Evolutionary conservation across 2,329 filamentous ascomycete genomes (phyloP).

Genomic region (Simplicillium aogashimaense): DNA sequence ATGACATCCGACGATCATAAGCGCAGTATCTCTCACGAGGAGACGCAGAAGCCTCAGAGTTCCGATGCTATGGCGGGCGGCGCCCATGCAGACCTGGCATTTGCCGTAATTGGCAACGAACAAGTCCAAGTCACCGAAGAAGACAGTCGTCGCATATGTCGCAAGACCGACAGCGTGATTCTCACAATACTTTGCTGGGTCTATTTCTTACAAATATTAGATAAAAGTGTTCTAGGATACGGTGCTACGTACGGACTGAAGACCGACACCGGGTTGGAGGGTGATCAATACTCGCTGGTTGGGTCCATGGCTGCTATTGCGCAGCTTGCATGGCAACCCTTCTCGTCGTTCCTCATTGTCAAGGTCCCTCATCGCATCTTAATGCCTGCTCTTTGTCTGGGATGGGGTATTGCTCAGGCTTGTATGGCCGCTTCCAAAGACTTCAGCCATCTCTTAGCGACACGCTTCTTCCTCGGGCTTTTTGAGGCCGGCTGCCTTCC

Average conservation of each 20-base stretch:
- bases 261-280: constrained; percentile 36
- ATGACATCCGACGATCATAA: too few relatives aligned
- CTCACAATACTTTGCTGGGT: constrained; percentile 45
- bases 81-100: not conserved
- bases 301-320: constrained; percentile 49
- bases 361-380: constrained; percentile 49
- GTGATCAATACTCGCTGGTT: constrained; percentile 46
- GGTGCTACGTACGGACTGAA: constrained; percentile 45
- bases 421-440: constrained; percentile 35
- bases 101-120: not conserved
- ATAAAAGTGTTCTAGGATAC: constrained; percentile 48
- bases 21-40: too few relatives aligned
- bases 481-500: constrained; percentile 43
- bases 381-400: constrained; percentile 38
- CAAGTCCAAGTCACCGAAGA: constrained; percentile 22
- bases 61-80: too few relatives aligned
- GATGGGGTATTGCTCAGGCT: constrained; percentile 32
- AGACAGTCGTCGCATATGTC: constrained; percentile 35
- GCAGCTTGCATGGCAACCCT: constrained; percentile 51
- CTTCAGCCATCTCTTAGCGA: constrained; percentile 36
- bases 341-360: constrained; percentile 50
- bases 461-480: constrained; percentile 37
- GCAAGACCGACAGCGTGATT: constrained; percentile 52
- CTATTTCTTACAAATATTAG: constrained; percentile 50
- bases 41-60: too few relatives aligned